A percentile compares a stretch with the other conserved stretches of the same genome.
phyloP scores from a whole-genome alignment of 2,329 filamentous ascomycete genomes.

The Trichoderma afroharzianum region DNA sequence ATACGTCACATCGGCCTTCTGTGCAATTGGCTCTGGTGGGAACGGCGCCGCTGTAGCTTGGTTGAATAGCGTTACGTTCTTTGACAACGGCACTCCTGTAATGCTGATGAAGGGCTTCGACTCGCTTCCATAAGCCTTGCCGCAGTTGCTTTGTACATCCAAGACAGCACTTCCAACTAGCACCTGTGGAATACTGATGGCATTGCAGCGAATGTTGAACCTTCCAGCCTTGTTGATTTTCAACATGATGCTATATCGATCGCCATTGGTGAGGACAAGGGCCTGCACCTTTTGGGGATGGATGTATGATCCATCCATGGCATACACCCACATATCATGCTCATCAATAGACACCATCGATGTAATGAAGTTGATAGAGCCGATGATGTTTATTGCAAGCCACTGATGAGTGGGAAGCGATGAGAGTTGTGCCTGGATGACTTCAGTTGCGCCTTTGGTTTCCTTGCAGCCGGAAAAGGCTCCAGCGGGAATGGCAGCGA shows the following conservation, averaged over 20 bases:
- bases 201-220: conserved; percentile 54
- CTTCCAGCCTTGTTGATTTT: conserved; percentile 44
- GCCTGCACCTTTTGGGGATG: conserved; percentile 48
- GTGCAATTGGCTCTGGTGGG: conserved; percentile 42
- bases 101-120: conserved; percentile 47
- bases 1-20: conserved; percentile 44
- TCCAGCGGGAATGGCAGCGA: conserved; percentile 36
- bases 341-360: conserved; percentile 48
- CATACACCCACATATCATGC: conserved; percentile 51
- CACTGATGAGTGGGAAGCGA: conserved; percentile 32
- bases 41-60: conserved; percentile 43
- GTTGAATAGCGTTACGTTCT: conserved; percentile 42
- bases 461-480: conserved; percentile 46
- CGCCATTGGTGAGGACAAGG: conserved; percentile 47
- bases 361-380: conserved; percentile 45
- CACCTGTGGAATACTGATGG: conserved; percentile 49
- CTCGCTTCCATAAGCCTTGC: conserved; percentile 2
- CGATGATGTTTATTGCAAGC: conserved; percentile 54
- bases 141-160: conserved; percentile 25
- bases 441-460: conserved; percentile 41
- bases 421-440: conserved; percentile 35
- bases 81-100: conserved; percentile 41
- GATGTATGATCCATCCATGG: conserved; percentile 53
- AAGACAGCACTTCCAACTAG: conserved; percentile 51
- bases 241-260: conserved; percentile 49